phyloP scores from a whole-genome alignment of 106 monocot species.

The Narthecium ossifragum region DNA sequence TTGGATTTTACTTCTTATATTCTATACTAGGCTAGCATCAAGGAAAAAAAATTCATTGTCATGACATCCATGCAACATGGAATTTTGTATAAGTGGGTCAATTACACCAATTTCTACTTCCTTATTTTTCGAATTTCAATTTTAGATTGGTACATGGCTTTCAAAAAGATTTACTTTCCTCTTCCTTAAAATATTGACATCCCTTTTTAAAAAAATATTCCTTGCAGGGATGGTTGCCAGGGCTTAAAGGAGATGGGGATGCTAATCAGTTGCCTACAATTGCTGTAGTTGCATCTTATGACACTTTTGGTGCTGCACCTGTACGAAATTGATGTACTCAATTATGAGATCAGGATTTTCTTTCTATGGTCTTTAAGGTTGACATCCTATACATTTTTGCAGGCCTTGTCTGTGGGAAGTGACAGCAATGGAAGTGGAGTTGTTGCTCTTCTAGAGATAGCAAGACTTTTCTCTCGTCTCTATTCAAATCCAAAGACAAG shows the following conservation, averaged over 20 bases:
- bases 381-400: conserved; percentile 17
- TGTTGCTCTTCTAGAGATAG: conserved; percentile 89
- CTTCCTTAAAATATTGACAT: background rate
- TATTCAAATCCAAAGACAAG: conserved; percentile 90
- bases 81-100: too few species aligned
- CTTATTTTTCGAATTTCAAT: too few species aligned
- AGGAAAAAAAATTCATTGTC: too few species aligned
- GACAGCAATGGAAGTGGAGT: conserved; percentile 99
- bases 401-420: conserved; percentile 85
- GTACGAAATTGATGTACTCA: conserved; percentile 28
- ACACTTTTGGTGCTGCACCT: conserved; percentile 98
- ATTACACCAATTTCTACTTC: too few species aligned
- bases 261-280: conserved; percentile 88
- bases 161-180: too few species aligned
- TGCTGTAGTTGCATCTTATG: conserved; percentile 95
- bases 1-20: too few species aligned
- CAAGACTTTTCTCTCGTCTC: conserved; percentile 81
- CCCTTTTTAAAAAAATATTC: too few species aligned
- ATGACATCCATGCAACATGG: too few species aligned
- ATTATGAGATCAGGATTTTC: background rate
- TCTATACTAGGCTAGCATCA: too few species aligned
- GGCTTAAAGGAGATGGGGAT: conserved; percentile 73
- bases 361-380: background rate
- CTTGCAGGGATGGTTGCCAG: conserved; percentile 99
- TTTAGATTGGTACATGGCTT: too few species aligned